Conservation (phyloP, 345 rosid species). For the Euclidium syriacum region DNA sequence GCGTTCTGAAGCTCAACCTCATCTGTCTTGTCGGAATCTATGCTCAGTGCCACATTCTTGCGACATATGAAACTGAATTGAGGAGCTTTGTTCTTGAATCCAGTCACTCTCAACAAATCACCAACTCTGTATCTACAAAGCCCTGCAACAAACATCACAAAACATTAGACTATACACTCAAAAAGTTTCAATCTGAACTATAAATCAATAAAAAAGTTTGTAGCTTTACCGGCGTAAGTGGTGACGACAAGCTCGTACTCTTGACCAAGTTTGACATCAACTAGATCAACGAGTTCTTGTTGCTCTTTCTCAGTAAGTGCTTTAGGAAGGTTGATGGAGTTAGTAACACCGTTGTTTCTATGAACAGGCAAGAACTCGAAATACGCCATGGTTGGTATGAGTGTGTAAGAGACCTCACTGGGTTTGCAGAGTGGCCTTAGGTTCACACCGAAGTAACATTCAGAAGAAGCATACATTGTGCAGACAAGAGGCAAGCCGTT, state of each 20-base stretch:
- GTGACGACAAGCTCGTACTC: slow-evolving; percentile 88
- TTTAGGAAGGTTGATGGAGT: slow-evolving; percentile 45
- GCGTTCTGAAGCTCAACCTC: slow-evolving; percentile 84
- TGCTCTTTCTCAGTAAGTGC: slow-evolving; percentile 63
- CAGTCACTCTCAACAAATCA: slow-evolving; percentile 69
- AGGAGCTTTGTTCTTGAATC: slow-evolving; percentile 81
- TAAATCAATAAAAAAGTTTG: neutral
- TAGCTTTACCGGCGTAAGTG: slow-evolving; percentile 60
- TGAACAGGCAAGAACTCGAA: slow-evolving; percentile 70
- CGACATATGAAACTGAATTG: slow-evolving; percentile 81
- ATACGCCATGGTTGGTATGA: slow-evolving; percentile 76
- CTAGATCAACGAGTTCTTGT: slow-evolving; percentile 62
- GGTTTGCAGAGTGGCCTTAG: slow-evolving; percentile 68
- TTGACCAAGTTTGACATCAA: slow-evolving; percentile 72
- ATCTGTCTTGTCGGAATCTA: slow-evolving; percentile 78
- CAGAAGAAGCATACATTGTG: slow-evolving; percentile 87
- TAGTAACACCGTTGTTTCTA: slow-evolving; percentile 46
- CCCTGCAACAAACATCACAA: slow-evolving; percentile 32
- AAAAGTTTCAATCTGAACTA: neutral
- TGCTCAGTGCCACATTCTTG: slow-evolving; percentile 71
- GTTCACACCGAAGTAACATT: too few relatives aligned
- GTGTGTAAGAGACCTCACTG: slow-evolving; percentile 67
- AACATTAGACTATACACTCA: neutral
- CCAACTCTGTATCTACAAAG: slow-evolving; percentile 72
- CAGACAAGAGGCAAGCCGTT: slow-evolving; percentile 72